Base-by-base conservation (phyloP, 1,284 basidiomycete species). In the Boletus sp. region DNA sequence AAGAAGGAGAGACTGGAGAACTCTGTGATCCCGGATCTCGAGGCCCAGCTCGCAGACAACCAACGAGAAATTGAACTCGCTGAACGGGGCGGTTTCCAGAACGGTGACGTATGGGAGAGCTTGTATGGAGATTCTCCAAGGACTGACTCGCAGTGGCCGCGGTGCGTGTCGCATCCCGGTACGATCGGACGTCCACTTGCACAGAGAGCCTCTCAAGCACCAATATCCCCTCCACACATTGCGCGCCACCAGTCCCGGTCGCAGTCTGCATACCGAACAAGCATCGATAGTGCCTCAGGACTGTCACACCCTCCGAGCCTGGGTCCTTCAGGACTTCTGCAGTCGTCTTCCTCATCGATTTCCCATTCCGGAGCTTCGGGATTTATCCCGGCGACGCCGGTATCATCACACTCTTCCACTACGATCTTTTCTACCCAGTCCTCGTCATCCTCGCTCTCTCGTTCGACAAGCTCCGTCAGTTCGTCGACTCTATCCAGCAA, bases 1-100 rank as follows among this genome's bases (percentile, higher is more conserved):
- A 81, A 79, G 65, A 72, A 68, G 56, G 80, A 82, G 35, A 80
- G 75, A 54, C 58, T 82, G 23, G 79, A 82, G 56, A 61, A 52
- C 1, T 63, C 64, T 17, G 64, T 71, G 14, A 68, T 83, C 19
- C 72, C 72, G 1, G 79, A 80, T 46, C 67, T 82, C 35, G 81
- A 81, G 59, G 69, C 74, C 37, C 77, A 80, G 58, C 66, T 83
- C 42, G 67, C 66, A 38, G 71, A 71, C 17, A 60, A 79, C 27
- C 70, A 76, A 51, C 60, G 59, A 12, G 77, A 82, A 57, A 73
- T 83, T 30, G 69, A 71, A 41, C 62, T 72, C 36, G 71, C 75
- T 46, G 64, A 64, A 50, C 65, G 69, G 20, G 36, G 32, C 2
- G 27, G 37, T 32, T 17, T 51, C 19, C 59, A 52, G 44, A 49